A percentile compares a stretch with the other conserved stretches of the same genome.
phyloP scores from a whole-genome alignment of 768 basidiomycete genomes.

The Leccinum subgranulosum region DNA sequence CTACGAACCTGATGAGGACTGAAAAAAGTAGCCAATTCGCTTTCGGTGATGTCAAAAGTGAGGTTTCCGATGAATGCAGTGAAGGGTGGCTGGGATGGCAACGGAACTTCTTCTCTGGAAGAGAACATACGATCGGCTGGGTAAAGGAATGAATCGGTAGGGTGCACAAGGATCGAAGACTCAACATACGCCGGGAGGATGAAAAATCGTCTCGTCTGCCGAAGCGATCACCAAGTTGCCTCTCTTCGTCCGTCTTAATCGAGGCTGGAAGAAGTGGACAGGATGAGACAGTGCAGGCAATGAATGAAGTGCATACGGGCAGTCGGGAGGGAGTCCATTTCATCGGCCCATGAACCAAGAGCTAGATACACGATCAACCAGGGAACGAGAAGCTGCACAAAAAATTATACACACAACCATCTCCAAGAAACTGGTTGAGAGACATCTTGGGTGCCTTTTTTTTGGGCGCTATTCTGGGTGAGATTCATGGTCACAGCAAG shows the following conservation, averaged over 20 bases:
- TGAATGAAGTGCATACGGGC: slow-evolving; percentile 67
- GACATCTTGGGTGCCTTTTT: slow-evolving; percentile 92
- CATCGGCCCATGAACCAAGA: slow-evolving; percentile 97
- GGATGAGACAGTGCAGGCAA: slow-evolving; percentile 11
- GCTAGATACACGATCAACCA: slow-evolving; percentile 41
- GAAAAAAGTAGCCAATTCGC: slow-evolving; percentile 82
- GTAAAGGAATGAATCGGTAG: slow-evolving; percentile 12
- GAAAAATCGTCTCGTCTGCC: slow-evolving; percentile 62
- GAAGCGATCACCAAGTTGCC: slow-evolving; percentile 53
- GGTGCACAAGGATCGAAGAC: slow-evolving; percentile 2
- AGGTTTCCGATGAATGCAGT: slow-evolving; percentile 98
- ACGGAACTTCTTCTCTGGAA: slow-evolving; percentile 87
- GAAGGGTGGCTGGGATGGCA: slow-evolving; percentile 93
- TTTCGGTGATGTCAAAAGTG: slow-evolving; percentile 86
- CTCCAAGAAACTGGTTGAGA: slow-evolving; percentile 88
- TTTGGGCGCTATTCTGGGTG: slow-evolving; percentile 65
- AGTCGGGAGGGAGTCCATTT: slow-evolving; percentile 90
- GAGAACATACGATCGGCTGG: slow-evolving; percentile 54
- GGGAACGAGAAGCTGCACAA: slow-evolving; percentile 8
- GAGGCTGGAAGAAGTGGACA: slow-evolving; percentile 49
- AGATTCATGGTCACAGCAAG: neutral
- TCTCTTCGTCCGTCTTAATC: slow-evolving; percentile 65
- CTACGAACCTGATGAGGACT: slow-evolving; percentile 51
- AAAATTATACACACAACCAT: slow-evolving; percentile 57
- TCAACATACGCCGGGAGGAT: slow-evolving; percentile 55